A percentile compares a stretch with the other conserved stretches of the same genome.
phyloP scores from a whole-genome alignment of 106 monocot genomes.

The Platanthera guangdongensis region DNA sequence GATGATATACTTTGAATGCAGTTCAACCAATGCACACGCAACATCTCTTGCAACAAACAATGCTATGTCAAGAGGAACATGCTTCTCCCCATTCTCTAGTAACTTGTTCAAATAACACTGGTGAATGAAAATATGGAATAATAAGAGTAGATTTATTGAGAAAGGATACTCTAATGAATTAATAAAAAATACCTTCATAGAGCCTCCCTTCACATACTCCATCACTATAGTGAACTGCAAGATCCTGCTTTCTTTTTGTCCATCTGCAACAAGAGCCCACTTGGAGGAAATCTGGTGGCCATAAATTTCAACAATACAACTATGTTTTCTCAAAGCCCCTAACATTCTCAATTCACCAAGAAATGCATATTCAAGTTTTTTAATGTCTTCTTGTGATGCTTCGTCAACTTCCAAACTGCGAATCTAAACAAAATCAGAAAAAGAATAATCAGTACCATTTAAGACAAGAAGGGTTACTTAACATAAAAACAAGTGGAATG shows the following conservation, averaged over 20 bases:
- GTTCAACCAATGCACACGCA: conserved; percentile 70
- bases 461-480: not conserved
- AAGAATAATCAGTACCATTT: not conserved
- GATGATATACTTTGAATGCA: conserved; percentile 88
- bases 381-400: conserved; percentile 51
- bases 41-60: conserved; percentile 67
- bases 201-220: conserved; percentile 90
- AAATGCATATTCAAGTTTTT: conserved; percentile 66
- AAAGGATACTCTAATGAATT: not conserved
- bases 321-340: conserved; percentile 73
- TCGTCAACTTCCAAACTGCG: conserved; percentile 33
- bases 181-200: conserved; percentile 56
- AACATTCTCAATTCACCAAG: conserved; percentile 87
- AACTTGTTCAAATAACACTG: conserved; percentile 70
- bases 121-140: not conserved
- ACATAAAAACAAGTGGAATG: not conserved
- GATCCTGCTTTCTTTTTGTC: conserved; percentile 39
- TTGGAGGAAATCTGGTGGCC: conserved; percentile 87
- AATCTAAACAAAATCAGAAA: conserved; percentile 37
- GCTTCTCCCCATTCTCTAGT: conserved; percentile 46
- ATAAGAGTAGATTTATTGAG: not conserved
- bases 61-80: conserved; percentile 56
- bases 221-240: conserved; percentile 71
- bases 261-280: conserved; percentile 44
- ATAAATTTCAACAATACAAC: conserved; percentile 80